phyloP scores from a whole-genome alignment of 23 red algal species.

The Gracilaria domingensis region DNA sequence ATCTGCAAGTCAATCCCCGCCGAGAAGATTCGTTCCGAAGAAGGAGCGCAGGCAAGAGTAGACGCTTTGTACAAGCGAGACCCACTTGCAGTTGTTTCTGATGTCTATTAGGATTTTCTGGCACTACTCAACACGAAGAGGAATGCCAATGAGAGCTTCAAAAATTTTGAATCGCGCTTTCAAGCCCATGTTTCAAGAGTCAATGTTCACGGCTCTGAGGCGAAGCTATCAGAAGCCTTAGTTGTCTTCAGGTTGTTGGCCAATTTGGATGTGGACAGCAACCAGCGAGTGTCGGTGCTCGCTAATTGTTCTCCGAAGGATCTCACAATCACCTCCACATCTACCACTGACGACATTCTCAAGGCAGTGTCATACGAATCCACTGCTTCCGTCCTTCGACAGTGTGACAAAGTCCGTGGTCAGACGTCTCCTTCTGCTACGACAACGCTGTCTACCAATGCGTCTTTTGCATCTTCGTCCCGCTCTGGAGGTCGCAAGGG shows the following conservation, averaged over 20 bases:
- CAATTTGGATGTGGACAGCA: background rate
- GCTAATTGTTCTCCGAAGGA: background rate
- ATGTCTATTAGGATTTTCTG: constrained; percentile 8
- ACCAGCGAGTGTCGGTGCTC: background rate
- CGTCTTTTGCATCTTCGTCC: too few relatives aligned
- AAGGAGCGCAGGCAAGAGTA: constrained; percentile 21
- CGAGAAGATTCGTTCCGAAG: background rate
- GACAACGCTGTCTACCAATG: too few relatives aligned
- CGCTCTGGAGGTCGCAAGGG: too few relatives aligned
- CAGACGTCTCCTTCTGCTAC: too few relatives aligned
- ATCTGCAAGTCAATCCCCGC: constrained; percentile 15
- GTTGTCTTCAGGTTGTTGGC: background rate
- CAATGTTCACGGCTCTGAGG: background rate
- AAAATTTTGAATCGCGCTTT: background rate
- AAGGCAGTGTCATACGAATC: background rate
- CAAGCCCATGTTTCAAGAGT: background rate
- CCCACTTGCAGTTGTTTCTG: constrained; percentile 28
- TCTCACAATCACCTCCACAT: background rate
- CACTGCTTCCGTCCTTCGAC: background rate
- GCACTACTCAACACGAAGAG: background rate
- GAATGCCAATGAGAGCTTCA: background rate
- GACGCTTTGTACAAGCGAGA: constrained; percentile 35
- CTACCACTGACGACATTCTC: background rate
- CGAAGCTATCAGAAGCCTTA: background rate
- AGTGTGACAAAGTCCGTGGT: constrained; percentile 7